phyloP scores from a whole-genome alignment of 257 asterid species.

The Lycium barbarum region DNA sequence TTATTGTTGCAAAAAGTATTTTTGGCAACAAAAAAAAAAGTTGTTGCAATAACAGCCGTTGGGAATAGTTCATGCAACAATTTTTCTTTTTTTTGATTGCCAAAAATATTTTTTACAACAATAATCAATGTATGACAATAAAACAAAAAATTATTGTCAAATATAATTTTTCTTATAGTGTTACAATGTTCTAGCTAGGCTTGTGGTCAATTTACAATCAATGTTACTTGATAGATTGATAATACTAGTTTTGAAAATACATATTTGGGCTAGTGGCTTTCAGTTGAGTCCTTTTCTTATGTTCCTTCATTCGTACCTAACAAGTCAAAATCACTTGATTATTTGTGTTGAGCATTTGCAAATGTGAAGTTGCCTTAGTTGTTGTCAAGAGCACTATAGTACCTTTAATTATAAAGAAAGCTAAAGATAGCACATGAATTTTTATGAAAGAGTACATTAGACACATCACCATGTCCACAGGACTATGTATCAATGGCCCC shows the following conservation, averaged over 20 bases:
- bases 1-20: too few species aligned
- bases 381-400: not conserved
- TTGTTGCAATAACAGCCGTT: too few species aligned
- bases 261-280: slow-evolving; percentile 1
- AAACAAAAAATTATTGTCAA: too few species aligned
- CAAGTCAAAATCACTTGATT: slow-evolving; percentile 20
- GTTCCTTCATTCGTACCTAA: slow-evolving; percentile 23
- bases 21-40: too few species aligned
- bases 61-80: too few species aligned
- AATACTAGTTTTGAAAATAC: not conserved
- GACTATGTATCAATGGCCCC: slow-evolving; percentile 10
- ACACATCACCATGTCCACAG: not conserved
- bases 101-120: too few species aligned
- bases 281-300: not conserved
- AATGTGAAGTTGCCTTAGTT: not conserved
- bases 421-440: not conserved
- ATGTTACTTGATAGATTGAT: slow-evolving; percentile 8
- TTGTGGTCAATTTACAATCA: slow-evolving; percentile 3
- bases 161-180: too few species aligned
- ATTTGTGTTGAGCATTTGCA: slow-evolving; percentile 5
- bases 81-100: too few species aligned
- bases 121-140: too few species aligned
- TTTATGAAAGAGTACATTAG: not conserved
- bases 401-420: not conserved
- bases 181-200: not conserved